These are phyloP conservation scores for Solanum etuberosum DNA, from an alignment of 257 asterid species.

Conservation along the genomic window DNA sequence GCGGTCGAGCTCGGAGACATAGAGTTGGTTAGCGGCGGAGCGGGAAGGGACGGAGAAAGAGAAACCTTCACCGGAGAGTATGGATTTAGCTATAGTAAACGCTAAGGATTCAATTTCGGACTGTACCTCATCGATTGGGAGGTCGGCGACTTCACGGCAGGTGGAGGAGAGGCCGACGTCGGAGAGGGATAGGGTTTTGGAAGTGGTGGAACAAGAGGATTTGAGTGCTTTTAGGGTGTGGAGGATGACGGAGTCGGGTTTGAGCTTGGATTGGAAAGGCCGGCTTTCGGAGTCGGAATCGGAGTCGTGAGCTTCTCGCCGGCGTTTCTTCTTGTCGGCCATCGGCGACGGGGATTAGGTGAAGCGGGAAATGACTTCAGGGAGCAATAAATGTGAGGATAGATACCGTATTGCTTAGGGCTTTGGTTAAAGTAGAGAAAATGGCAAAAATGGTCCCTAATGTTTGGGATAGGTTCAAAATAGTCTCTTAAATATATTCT, in stretches of 20 bases:
- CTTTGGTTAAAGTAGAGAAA: not conserved
- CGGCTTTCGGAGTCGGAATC: conserved; percentile 40
- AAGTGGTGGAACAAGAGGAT: conserved; percentile 16
- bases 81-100: conserved; percentile 58
- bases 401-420: not conserved
- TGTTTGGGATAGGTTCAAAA: not conserved
- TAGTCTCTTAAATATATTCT: not conserved
- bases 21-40: conserved; percentile 74
- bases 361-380: not conserved
- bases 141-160: conserved; percentile 74
- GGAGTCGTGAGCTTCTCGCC: conserved; percentile 31
- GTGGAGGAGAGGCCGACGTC: conserved; percentile 59
- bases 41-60: conserved; percentile 77
- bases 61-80: conserved; percentile 67
- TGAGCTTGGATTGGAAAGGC: conserved; percentile 54
- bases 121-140: conserved; percentile 59
- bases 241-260: conserved; percentile 51
- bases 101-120: conserved; percentile 49
- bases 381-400: not conserved
- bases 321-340: conserved; percentile 72
- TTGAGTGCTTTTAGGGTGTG: conserved; percentile 37
- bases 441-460: not conserved
- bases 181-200: conserved; percentile 45
- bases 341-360: not conserved
- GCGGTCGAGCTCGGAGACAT: conserved; percentile 85